A percentile compares a stretch with the other conserved stretches of the same genome.
Evolutionary conservation across 176 grass and related monocot genomes (phyloP).

Genomic region (Zea mays): DNA sequence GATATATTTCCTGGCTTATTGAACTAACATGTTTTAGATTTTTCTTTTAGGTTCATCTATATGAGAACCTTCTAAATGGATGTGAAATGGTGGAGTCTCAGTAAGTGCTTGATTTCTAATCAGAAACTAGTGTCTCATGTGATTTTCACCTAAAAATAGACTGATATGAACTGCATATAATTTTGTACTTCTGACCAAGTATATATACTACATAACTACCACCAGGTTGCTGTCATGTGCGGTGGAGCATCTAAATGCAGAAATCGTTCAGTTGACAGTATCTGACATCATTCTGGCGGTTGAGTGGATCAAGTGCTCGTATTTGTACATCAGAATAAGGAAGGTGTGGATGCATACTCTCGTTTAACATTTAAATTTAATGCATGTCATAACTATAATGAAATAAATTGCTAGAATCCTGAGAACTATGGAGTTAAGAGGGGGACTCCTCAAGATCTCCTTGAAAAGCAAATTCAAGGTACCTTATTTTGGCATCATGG

Average conservation of each 20-base stretch:
- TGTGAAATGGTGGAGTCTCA: conserved; percentile 99
- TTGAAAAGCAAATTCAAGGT: conserved; percentile 90
- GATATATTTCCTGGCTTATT: conserved; percentile 16
- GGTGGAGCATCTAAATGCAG: conserved; percentile 91
- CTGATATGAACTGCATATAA: conserved; percentile 8
- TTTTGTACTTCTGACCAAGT: conserved; percentile 29
- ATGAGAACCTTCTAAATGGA: conserved; percentile 89
- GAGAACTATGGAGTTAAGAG: conserved; percentile 79
- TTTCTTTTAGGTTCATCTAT: conserved; percentile 80
- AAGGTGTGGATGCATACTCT: conserved; percentile 55
- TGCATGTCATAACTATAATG: conserved; percentile 36
- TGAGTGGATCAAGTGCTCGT: conserved; percentile 95
- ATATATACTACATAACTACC: conserved; percentile 34
- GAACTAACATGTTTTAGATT: conserved; percentile 34
- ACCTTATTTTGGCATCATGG: conserved; percentile 25
- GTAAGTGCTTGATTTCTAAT: conserved; percentile 59
- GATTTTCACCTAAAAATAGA: conserved; percentile 33
- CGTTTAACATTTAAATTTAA: conserved; percentile 22
- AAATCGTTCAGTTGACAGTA: conserved; percentile 88
- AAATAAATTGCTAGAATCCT: conserved; percentile 72
- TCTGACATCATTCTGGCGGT: conserved; percentile 84
- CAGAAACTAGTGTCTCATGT: conserved; percentile 31
- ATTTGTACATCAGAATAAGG: conserved; percentile 86
- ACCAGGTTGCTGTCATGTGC: conserved; percentile 82
- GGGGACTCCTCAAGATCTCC: conserved; percentile 54